Percentiles rank a stretch among this genome's conserved stretches.
These are phyloP conservation scores for Chlorella sp. DNA, from an alignment of 139 green algal species.

Conservation along the genomic window DNA sequence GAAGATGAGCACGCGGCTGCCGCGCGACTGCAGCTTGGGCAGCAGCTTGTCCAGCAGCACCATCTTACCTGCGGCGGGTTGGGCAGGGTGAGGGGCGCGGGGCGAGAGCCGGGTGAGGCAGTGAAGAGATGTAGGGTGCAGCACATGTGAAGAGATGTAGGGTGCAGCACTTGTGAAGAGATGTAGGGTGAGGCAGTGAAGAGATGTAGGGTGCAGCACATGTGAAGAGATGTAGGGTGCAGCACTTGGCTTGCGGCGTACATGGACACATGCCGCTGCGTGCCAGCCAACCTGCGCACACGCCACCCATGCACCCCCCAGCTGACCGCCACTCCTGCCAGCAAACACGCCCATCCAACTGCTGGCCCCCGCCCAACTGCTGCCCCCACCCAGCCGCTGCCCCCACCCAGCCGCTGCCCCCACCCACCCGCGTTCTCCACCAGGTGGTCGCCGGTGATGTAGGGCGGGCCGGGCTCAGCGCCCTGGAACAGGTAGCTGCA, in stretches of 20 bases:
- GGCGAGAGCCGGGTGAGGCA: neutral
- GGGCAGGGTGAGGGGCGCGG: neutral
- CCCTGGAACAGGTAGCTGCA: constrained; percentile 81
- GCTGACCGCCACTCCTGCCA: neutral
- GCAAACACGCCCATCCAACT: neutral
- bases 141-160: neutral
- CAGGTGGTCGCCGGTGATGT: constrained; percentile 89
- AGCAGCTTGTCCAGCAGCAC: constrained; percentile 93
- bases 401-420: neutral
- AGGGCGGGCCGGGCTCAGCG: constrained; percentile 94
- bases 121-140: neutral
- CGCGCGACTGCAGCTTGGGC: constrained; percentile 78
- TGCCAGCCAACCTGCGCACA: neutral
- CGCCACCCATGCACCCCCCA: no score
- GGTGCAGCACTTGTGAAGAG: neutral
- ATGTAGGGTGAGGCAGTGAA: neutral
- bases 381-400: neutral
- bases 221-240: neutral
- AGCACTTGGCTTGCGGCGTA: neutral
- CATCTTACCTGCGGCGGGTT: constrained; percentile 77
- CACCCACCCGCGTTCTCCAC: constrained; percentile 73
- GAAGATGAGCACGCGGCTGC: constrained; percentile 93
- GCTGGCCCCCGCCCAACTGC: neutral
- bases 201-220: no score
- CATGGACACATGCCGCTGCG: neutral